Evolutionary conservation across 2,329 filamentous ascomycete genomes (phyloP).

Genomic region (Fusarium ramigenum): DNA sequence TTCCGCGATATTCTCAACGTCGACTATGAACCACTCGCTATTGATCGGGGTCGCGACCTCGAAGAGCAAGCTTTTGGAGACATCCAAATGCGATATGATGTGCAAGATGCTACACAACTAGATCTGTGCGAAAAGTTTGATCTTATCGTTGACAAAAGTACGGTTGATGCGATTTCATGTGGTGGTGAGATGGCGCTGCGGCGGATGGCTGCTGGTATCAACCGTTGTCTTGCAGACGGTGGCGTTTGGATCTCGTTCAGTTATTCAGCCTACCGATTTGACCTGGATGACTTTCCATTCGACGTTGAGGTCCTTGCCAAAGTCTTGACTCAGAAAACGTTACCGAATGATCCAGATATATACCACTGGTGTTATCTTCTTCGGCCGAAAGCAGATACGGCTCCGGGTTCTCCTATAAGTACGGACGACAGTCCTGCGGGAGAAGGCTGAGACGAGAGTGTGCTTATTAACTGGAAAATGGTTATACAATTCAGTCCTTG

Average conservation of each 20-base stretch:
- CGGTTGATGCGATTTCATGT: slow-evolving; percentile 59
- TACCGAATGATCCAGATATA: slow-evolving; percentile 56
- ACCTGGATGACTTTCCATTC: slow-evolving; percentile 51
- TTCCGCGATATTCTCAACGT: slow-evolving; percentile 58
- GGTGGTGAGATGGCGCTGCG: slow-evolving; percentile 51
- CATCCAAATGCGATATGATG: slow-evolving; percentile 53
- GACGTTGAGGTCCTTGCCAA: slow-evolving; percentile 53
- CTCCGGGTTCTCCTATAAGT: slow-evolving; percentile 3
- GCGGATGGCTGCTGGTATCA: slow-evolving; percentile 52
- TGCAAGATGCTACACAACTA: slow-evolving; percentile 57
- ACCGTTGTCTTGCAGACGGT: slow-evolving; percentile 45
- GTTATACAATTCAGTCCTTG: neutral
- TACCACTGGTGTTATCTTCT: slow-evolving; percentile 58
- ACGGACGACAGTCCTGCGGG: slow-evolving; percentile 7
- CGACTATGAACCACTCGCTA: slow-evolving; percentile 60
- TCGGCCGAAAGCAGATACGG: slow-evolving; percentile 41
- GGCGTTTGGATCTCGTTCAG: slow-evolving; percentile 60
- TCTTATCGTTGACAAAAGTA: slow-evolving; percentile 60
- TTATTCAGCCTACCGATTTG: slow-evolving; percentile 56
- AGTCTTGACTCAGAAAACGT: slow-evolving; percentile 53
- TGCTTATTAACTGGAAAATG: neutral
- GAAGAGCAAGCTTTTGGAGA: slow-evolving; percentile 56
- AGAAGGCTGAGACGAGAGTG: slow-evolving; percentile 3
- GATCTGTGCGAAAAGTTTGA: slow-evolving; percentile 46
- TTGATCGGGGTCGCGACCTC: slow-evolving; percentile 53